These are phyloP conservation scores for Mrakia hoshinonis DNA, from an alignment of 768 basidiomycete genomes.

Conservation along the genomic window DNA sequence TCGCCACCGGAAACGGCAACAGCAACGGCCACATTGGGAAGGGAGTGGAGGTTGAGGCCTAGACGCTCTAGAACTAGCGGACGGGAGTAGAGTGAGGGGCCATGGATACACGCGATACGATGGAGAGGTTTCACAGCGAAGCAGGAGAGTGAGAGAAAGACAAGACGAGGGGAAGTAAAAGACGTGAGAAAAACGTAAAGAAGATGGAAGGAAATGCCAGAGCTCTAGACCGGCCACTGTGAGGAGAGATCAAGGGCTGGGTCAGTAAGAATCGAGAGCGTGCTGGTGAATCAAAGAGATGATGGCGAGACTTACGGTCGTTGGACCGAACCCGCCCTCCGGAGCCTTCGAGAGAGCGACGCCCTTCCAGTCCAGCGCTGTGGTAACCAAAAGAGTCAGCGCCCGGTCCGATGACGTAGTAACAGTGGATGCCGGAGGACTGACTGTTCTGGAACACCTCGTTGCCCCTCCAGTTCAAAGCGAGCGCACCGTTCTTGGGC, in stretches of 20 bases:
- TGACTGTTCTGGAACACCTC: slow-evolving; percentile 36
- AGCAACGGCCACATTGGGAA: neutral
- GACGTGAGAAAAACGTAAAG: neutral
- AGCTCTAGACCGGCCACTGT: neutral
- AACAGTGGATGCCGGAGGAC: too few relatives aligned
- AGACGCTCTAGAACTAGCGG: too few relatives aligned
- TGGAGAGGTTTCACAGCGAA: too few relatives aligned
- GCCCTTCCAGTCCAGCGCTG: neutral
- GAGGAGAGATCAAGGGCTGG: neutral
- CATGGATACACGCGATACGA: too few relatives aligned
- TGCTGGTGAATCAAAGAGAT: neutral
- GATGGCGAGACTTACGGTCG: neutral
- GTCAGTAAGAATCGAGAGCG: neutral
- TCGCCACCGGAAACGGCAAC: neutral
- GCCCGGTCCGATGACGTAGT: neutral
- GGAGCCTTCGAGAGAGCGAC: neutral
- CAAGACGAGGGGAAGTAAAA: too few relatives aligned
- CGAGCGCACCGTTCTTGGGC: slow-evolving; percentile 40
- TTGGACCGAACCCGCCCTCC: neutral
- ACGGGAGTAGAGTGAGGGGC: too few relatives aligned
- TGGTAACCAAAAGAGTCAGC: neutral
- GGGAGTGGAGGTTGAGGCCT: neutral
- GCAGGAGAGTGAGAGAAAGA: too few relatives aligned
- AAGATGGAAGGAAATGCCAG: neutral
- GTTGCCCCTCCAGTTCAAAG: slow-evolving; percentile 46